phyloP scores from a whole-genome alignment of 257 asterid species.

The Agastache rugosa region DNA sequence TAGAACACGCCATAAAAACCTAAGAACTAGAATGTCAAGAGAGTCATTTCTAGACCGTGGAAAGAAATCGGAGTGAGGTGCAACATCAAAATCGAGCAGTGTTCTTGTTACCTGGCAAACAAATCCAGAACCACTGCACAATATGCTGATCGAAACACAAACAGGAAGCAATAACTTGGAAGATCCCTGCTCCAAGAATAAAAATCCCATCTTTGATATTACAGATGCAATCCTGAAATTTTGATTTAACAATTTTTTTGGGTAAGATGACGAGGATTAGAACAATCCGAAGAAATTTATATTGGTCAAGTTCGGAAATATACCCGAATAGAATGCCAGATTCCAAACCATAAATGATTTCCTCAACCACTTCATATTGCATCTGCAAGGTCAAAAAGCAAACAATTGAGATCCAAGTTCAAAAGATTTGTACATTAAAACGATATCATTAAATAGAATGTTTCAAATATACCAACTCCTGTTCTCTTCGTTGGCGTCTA shows the following conservation, averaged over 20 bases:
- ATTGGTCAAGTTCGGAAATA: constrained; percentile 22
- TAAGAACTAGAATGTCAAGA: neutral
- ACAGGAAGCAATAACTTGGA: constrained; percentile 76
- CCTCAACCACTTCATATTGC: constrained; percentile 97
- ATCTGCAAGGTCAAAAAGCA: constrained; percentile 60
- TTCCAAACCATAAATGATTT: constrained; percentile 89
- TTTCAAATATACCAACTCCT: constrained; percentile 73
- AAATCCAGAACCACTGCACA: constrained; percentile 95
- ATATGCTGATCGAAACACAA: constrained; percentile 76
- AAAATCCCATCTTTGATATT: constrained; percentile 90
- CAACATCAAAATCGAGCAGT: neutral
- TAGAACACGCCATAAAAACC: neutral
- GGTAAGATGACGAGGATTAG: neutral
- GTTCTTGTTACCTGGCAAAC: constrained; percentile 69
- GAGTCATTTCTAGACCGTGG: neutral
- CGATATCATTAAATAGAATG: constrained; percentile 21
- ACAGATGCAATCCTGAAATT: constrained; percentile 87
- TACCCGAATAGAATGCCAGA: constrained; percentile 99
- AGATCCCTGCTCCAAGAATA: constrained; percentile 91
- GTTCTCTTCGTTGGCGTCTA: constrained; percentile 91
- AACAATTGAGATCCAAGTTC: constrained; percentile 20
- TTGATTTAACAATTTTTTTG: neutral
- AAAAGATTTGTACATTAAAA: neutral
- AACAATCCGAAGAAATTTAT: constrained; percentile 20
- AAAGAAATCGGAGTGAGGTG: neutral